Percentiles rank a stretch among this genome's conserved stretches.
Conservation (phyloP, 2,329 filamentous ascomycete species). For the Aspergillus intermedius region DNA sequence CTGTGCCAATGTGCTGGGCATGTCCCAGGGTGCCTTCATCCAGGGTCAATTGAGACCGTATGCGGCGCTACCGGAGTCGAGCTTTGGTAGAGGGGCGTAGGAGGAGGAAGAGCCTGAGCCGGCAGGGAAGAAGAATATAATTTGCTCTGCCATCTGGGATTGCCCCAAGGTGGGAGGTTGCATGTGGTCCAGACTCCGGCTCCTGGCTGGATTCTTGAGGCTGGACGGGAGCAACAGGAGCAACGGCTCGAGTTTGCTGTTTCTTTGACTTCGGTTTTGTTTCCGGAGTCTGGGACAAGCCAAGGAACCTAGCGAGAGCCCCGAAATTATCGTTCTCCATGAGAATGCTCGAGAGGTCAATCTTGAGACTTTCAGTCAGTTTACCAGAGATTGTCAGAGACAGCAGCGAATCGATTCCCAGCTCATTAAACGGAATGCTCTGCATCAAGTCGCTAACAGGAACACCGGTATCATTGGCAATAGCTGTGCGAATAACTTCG, state of each 20-base stretch:
- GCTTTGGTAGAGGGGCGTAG: constrained; percentile 38
- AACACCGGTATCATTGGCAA: constrained; percentile 40
- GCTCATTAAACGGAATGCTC: constrained; percentile 34
- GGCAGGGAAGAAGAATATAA: constrained; percentile 40
- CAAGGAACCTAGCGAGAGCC: constrained; percentile 33
- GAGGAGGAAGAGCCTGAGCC: constrained; percentile 43
- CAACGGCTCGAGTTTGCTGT: constrained; percentile 6
- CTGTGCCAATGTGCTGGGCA: constrained; percentile 29
- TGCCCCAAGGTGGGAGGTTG: constrained; percentile 40
- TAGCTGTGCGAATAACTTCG: constrained; percentile 11
- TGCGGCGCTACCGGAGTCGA: constrained; percentile 35
- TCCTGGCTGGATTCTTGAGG: constrained; percentile 13
- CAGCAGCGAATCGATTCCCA: constrained; percentile 44
- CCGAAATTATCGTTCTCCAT: constrained; percentile 38
- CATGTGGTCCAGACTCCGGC: constrained; percentile 18
- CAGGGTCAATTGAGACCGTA: constrained; percentile 41
- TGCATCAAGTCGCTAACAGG: constrained; percentile 33
- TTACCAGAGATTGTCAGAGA: constrained; percentile 40
- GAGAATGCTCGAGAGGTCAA: constrained; percentile 40
- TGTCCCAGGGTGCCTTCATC: constrained; percentile 36
- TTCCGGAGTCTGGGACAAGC: constrained; percentile 12
- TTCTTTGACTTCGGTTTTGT: constrained; percentile 23
- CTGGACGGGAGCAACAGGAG: constrained; percentile 1
- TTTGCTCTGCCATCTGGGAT: constrained; percentile 37
- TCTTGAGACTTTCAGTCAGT: constrained; percentile 37